A percentile compares a stretch with the other conserved stretches of the same genome.
Conservation (phyloP, 2,329 filamentous ascomycete species). For the Aspergillus fijiensis region DNA sequence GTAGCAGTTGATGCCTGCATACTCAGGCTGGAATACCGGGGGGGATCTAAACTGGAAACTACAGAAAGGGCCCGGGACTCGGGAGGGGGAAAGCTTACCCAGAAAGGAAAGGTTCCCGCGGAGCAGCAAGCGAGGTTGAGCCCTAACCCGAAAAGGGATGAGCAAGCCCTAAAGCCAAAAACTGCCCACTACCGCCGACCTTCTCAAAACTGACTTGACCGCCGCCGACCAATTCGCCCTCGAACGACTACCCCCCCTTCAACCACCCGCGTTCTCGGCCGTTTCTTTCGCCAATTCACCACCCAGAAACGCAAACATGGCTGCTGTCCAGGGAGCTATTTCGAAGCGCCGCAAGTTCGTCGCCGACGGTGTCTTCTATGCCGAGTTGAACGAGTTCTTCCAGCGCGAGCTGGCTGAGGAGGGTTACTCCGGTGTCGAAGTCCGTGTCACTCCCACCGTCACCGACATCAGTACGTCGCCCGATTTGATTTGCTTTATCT, state of each 20-base stretch:
- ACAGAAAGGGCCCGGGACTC: conserved; percentile 7
- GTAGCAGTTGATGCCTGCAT: not conserved
- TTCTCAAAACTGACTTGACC: conserved; percentile 35
- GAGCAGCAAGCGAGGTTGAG: conserved; percentile 40
- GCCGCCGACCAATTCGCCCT: conserved; percentile 29
- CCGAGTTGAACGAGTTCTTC: conserved; percentile 99
- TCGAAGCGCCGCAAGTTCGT: conserved; percentile 69
- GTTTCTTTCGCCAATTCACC: conserved; percentile 37
- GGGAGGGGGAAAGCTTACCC: conserved; percentile 14
- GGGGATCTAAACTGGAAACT: conserved; percentile 1
- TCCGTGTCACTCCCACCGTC: conserved; percentile 98
- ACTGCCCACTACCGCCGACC: conserved; percentile 42
- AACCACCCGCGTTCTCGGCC: conserved; percentile 30
- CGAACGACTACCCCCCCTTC: conserved; percentile 30
- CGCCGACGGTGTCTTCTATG: conserved; percentile 99
- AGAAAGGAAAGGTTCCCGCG: conserved; percentile 24
- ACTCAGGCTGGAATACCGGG: not conserved
- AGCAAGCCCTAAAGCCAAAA: conserved; percentile 34
- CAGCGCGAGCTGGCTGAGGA: conserved; percentile 99
- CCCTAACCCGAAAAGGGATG: conserved; percentile 39
- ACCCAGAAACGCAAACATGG: conserved; percentile 47
- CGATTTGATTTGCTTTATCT: conserved; percentile 20
- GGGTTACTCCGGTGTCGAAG: conserved; percentile 99
- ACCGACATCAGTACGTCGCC: conserved; percentile 83
- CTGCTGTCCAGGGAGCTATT: conserved; percentile 53